These are phyloP conservation scores for Pyrenopolyporus hunteri DNA, from an alignment of 495 filamentous ascomycete species.

Conservation along the genomic window DNA sequence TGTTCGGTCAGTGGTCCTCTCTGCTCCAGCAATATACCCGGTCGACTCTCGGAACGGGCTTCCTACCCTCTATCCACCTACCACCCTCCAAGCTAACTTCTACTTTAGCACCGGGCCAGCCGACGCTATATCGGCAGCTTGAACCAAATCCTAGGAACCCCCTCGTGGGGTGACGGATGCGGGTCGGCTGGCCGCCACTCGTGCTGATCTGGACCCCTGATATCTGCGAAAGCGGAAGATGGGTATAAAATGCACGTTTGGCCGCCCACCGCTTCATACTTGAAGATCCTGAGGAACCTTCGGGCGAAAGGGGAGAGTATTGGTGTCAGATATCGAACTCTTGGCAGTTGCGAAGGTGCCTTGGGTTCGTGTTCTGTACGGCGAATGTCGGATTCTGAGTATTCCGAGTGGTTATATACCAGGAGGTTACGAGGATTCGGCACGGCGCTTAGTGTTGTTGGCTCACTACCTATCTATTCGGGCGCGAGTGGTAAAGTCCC, in stretches of 20 bases:
- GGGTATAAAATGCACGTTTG: constrained; percentile 25
- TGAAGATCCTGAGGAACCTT: constrained; percentile 19
- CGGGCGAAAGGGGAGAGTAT: constrained; percentile 23
- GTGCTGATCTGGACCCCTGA: constrained; percentile 24
- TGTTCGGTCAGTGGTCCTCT: not conserved
- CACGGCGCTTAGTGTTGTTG: constrained; percentile 6
- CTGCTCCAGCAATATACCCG: not conserved
- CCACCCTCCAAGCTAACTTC: not conserved
- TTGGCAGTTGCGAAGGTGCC: not conserved
- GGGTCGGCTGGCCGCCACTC: constrained; percentile 14
- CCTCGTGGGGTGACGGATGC: constrained; percentile 8
- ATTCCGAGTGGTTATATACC: constrained; percentile 23
- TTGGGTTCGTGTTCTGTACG: not conserved
- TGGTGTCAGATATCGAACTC: constrained; percentile 15
- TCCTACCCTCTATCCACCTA: not conserved
- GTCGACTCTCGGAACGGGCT: not conserved
- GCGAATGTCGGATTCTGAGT: constrained; percentile 21
- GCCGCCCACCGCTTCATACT: constrained; percentile 25
- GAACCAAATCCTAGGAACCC: constrained; percentile 16
- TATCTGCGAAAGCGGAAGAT: not conserved
- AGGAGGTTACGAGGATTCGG: constrained; percentile 18
- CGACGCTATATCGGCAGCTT: not conserved
- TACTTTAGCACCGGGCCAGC: not conserved
- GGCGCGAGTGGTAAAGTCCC: constrained; percentile 14
- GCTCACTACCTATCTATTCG: not conserved